Evolutionary conservation across 805 yeast species (phyloP).

Genomic region (Danielia oregonensis): DNA sequence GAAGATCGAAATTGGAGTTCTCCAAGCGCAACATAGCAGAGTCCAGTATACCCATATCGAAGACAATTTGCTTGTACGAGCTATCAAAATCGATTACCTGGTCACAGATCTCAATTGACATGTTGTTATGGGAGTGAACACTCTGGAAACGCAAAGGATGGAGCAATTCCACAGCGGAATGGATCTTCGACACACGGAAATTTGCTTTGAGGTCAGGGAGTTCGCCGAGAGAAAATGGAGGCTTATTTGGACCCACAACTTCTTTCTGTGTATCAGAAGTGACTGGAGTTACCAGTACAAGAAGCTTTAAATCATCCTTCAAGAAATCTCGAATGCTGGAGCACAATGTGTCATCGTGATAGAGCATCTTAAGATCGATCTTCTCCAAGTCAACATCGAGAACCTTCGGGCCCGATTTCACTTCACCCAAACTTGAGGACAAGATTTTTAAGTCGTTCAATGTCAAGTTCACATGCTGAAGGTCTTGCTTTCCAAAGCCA

Average conservation of each 20-base stretch:
- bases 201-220: conserved; percentile 1
- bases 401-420: neutral
- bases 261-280: neutral
- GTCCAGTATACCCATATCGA: conserved; percentile 14
- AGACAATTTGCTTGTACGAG: conserved; percentile 11
- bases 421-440: conserved; percentile 2
- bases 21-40: conserved; percentile 21
- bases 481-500: conserved; percentile 2
- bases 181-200: conserved; percentile 1
- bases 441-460: conserved; percentile 2
- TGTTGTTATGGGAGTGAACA: conserved; percentile 1
- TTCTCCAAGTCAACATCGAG: conserved; percentile 3
- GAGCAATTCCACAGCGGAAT: conserved; percentile 5
- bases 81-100: conserved; percentile 3
- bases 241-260: neutral
- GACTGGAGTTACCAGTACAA: no score
- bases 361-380: conserved; percentile 6
- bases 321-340: neutral
- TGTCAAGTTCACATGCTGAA: neutral
- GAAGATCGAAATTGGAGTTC: conserved; percentile 22
- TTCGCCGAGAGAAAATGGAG: neutral
- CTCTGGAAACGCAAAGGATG: conserved; percentile 9
- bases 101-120: conserved; percentile 1
- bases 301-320: neutral
- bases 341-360: conserved; percentile 3